These are phyloP conservation scores for Saccharum spontaneum DNA, from an alignment of 176 grass and related monocot genomes.

Conservation along the genomic window DNA sequence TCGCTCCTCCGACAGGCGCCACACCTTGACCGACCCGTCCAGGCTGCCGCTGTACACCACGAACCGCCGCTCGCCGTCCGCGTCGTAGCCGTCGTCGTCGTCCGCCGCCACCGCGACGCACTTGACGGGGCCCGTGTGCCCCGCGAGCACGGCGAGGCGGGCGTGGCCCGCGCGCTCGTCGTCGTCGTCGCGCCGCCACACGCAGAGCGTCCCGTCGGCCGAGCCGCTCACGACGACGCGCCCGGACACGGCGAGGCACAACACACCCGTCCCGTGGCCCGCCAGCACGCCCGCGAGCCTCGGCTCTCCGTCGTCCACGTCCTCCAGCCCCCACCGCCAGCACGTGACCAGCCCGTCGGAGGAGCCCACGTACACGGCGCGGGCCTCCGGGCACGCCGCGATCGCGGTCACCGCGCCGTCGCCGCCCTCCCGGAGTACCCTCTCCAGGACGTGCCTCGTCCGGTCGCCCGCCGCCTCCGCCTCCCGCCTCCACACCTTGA, in stretches of 20 bases:
- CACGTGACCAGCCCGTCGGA: slow-evolving; percentile 52
- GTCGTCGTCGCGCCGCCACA: slow-evolving; percentile 45
- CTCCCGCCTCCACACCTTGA: slow-evolving; percentile 59
- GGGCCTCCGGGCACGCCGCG: slow-evolving; percentile 4
- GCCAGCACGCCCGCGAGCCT: slow-evolving; percentile 17
- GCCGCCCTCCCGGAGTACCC: slow-evolving; percentile 30
- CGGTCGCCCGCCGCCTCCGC: too few relatives aligned
- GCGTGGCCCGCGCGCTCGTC: slow-evolving; percentile 1
- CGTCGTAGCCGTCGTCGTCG: background rate
- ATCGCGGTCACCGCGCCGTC: slow-evolving; percentile 53
- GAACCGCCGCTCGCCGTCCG: slow-evolving; percentile 16
- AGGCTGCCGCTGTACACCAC: slow-evolving; percentile 68
- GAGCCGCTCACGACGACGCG: slow-evolving; percentile 62
- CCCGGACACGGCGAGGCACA: slow-evolving; percentile 61
- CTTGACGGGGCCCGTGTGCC: slow-evolving; percentile 57
- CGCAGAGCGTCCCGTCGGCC: slow-evolving; percentile 54
- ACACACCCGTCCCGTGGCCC: slow-evolving; percentile 35
- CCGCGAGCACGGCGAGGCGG: slow-evolving; percentile 28
- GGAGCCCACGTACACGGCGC: slow-evolving; percentile 55
- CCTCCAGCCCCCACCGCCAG: slow-evolving; percentile 29
- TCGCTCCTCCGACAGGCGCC: slow-evolving; percentile 40
- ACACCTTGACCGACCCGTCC: slow-evolving; percentile 64
- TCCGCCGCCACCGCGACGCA: slow-evolving; percentile 53
- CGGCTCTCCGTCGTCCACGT: background rate
- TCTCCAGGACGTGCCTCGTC: slow-evolving; percentile 32